Base-by-base conservation (phyloP, 768 basidiomycete species). In the Boletus pseudopeckii region DNA sequence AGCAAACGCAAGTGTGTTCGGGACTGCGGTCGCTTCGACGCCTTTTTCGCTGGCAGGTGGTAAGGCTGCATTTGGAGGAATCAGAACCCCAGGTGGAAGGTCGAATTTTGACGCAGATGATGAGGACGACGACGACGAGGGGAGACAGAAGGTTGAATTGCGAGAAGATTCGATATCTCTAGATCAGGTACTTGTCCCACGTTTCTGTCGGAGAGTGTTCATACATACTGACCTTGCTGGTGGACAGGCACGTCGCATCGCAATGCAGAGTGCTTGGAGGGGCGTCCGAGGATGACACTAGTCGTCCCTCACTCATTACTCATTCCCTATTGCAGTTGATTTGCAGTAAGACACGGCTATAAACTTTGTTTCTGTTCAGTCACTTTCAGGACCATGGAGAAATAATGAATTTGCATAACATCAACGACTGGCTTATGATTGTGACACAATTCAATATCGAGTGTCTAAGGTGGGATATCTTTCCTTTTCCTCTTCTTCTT, bases 231-330 rank as follows among this genome's bases (percentile, higher is more conserved):
- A 59, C 46, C 4, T 38, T 63, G 24, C 20, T 55, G 30, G 55
- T 43, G 50, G 26, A 28, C 55, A 91, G 88, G 90, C 90, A 5
- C 80, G 84, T 58, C 84, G 90, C 43, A 93, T 93, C 59, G 84
- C 90, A 17, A 81, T 93, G 83, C 91, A 92, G 69, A 92, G 91
- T 58, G 91, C 90, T 40, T 93, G 91, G 90, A 81, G 90, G 67
- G 78, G 86, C 62, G 75, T 80, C 39, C 77, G 83, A 53, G 79
- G 76, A 64, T 87, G 64, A 76, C 45, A 32, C 15, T n/a, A 45
- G 52, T 48, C 4, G 30, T 46, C 37, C 48, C 28, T 38, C 37
- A 36, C 4, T 47, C 53, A 50, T 45, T 43, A 45, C 20, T 26
- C 53, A 59, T 57, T 53, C 30, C 50, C 48, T n/a, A 43, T 34